A percentile compares a stretch with the other conserved stretches of the same genome.
Evolutionary conservation across 2,329 filamentous ascomycete genomes (phyloP).

Genomic region (Xylogone sp.): DNA sequence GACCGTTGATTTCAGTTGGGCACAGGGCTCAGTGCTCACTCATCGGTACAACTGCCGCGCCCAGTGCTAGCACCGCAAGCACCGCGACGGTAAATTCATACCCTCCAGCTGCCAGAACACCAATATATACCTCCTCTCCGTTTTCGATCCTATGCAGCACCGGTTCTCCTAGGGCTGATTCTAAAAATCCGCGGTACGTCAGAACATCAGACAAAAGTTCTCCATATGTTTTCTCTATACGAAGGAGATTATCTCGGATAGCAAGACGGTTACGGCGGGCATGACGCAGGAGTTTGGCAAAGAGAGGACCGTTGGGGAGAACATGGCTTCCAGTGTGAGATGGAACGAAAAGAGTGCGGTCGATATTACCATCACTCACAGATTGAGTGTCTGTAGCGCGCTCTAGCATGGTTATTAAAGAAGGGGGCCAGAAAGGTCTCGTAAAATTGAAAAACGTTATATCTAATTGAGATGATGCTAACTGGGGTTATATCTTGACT

Average conservation of each 20-base stretch:
- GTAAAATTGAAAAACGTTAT: too few species aligned
- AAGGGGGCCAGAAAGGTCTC: too few species aligned
- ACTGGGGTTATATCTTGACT: too few species aligned
- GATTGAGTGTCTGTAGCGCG: not conserved
- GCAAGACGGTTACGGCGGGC: not conserved
- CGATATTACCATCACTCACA: not conserved
- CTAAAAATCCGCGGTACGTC: not conserved
- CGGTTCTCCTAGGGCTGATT: not conserved
- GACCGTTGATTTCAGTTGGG: too few species aligned
- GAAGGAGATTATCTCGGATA: not conserved
- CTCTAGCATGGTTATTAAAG: not conserved
- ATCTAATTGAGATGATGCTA: too few species aligned
- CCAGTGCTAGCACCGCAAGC: not conserved
- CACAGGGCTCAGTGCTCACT: too few species aligned
- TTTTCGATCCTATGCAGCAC: not conserved
- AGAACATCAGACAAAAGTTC: not conserved
- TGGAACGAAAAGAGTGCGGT: not conserved
- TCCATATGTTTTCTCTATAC: not conserved
- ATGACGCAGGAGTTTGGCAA: not conserved
- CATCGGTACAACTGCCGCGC: not conserved
- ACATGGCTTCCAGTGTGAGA: not conserved
- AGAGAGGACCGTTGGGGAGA: not conserved
- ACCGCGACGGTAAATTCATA: not conserved
- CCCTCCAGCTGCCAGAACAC: not conserved
- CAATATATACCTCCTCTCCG: not conserved